Evolutionary conservation across 177 flowering plant genomes (phyloP).

Genomic region (Vitis hybrid): DNA sequence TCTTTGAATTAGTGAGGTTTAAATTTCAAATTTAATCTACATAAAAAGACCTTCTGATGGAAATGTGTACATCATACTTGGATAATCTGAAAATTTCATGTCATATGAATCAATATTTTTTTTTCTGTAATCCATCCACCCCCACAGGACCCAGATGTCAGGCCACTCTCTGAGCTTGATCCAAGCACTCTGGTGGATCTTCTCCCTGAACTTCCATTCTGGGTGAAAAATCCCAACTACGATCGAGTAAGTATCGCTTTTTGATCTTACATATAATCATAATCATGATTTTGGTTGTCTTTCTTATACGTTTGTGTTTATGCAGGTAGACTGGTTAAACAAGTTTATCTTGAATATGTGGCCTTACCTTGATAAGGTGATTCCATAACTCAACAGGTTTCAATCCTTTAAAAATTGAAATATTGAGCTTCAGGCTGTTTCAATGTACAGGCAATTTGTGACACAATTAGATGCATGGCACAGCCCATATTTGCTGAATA

Average conservation of each 20-base stretch:
- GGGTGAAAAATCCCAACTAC: conserved; percentile 83
- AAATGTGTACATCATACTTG: background rate
- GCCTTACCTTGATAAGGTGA: conserved; percentile 89
- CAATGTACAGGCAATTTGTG: conserved; percentile 59
- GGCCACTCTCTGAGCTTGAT: conserved; percentile 55
- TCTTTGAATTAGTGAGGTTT: too few relatives aligned
- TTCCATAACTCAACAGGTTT: background rate
- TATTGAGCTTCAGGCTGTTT: background rate
- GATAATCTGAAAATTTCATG: too few relatives aligned
- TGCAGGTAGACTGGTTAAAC: conserved; percentile 90
- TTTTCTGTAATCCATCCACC: background rate
- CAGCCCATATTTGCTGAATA: conserved; percentile 66
- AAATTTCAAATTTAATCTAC: too few relatives aligned
- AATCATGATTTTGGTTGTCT: background rate
- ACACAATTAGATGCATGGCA: conserved; percentile 42
- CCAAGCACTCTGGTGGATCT: conserved; percentile 38
- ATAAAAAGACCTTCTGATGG: too few relatives aligned
- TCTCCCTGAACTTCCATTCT: conserved; percentile 70
- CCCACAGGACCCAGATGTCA: conserved; percentile 55
- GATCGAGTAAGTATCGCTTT: conserved; percentile 57
- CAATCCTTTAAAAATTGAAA: background rate
- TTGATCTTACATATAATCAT: background rate
- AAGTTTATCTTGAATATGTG: conserved; percentile 60
- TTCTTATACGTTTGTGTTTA: background rate
- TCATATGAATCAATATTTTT: background rate